Evolutionary conservation across 352 stramenopile genomes (phyloP), one percentile per base, ranked within the genome.

Genomic region (Pilasporangium apinafurcum): DNA sequence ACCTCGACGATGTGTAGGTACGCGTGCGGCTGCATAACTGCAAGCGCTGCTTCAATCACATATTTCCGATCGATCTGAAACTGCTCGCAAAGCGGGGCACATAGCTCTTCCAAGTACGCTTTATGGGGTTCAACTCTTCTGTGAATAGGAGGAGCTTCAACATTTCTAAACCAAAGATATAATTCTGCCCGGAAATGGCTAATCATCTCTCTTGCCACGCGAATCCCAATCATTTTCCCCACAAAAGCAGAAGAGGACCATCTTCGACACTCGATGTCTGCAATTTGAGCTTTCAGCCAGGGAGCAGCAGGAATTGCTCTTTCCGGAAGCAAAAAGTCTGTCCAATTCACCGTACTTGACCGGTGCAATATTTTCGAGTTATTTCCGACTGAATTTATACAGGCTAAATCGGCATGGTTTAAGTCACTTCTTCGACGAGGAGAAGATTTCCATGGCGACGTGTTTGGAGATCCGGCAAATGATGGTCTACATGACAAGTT

Each of bases 181-280:
- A 89, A 45, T 31, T 84, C 71, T 13, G 53, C 47, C n/a, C 81
- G 71, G 45, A 89, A 91, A 40, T 90, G 70, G 17, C 63, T 86
- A 33, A 93, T 93, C 78, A 93, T 89, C 47, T 91, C 77, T 4
- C 79, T 68, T 16, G 81, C 78, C 2, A 93, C 78, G 20, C 76
- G 77, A 39, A 91, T 83, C 6, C 81, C 81, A 50, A 93, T 84
- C 74, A 91, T 86, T 37, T 91, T 93, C 4, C 77, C 81, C 17
- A 93, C 81, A 65, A 93, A 91, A 4, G 78, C 78, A 18, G 77
- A 93, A 22, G 81, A 93, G 30, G 81, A 75, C 78, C 76, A 90
- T 8, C 77, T 59, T n/a, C 81, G 57, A 53, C 81, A 93, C 49
- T 93, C 81, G 32, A 93, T 77, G 44, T 93, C 81, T 6, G 78